Evolutionary conservation across 352 stramenopile species (phyloP).

Genomic region (Vaucheria bursata): DNA sequence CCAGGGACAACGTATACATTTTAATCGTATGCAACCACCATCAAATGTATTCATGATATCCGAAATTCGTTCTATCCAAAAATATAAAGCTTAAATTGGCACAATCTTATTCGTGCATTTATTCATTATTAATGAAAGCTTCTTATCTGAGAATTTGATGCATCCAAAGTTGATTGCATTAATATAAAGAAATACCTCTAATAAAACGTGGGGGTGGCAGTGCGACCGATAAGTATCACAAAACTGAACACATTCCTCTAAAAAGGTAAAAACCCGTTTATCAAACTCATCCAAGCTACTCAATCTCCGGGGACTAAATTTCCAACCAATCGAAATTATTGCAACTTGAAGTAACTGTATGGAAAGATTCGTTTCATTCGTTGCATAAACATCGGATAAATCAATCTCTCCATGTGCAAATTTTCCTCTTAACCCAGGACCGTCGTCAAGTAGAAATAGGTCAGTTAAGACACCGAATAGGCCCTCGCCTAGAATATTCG

Average conservation of each 20-base stretch:
- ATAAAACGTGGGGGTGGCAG: constrained; percentile 3
- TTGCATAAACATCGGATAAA: constrained; percentile 17
- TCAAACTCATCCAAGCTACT: neutral
- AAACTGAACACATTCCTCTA: neutral
- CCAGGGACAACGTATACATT: too few species aligned
- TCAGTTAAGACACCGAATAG: constrained; percentile 21
- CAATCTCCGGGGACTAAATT: neutral
- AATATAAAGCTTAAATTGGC: too few species aligned
- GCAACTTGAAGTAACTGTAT: neutral
- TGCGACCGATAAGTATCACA: constrained; percentile 5
- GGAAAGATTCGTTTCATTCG: neutral
- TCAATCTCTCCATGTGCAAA: constrained; percentile 40
- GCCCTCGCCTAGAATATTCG: constrained; percentile 17
- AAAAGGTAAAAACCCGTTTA: neutral
- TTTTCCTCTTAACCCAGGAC: constrained; percentile 34
- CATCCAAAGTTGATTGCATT: too few species aligned
- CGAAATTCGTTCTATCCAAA: too few species aligned
- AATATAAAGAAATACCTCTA: neutral
- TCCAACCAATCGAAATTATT: neutral
- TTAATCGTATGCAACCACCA: too few species aligned
- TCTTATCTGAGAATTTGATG: too few species aligned
- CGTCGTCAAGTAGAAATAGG: constrained; percentile 41
- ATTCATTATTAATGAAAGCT: too few species aligned
- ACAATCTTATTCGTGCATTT: too few species aligned
- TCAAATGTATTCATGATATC: too few species aligned